Conservation (phyloP, 768 basidiomycete species). For the Amanita molliuscula region DNA sequence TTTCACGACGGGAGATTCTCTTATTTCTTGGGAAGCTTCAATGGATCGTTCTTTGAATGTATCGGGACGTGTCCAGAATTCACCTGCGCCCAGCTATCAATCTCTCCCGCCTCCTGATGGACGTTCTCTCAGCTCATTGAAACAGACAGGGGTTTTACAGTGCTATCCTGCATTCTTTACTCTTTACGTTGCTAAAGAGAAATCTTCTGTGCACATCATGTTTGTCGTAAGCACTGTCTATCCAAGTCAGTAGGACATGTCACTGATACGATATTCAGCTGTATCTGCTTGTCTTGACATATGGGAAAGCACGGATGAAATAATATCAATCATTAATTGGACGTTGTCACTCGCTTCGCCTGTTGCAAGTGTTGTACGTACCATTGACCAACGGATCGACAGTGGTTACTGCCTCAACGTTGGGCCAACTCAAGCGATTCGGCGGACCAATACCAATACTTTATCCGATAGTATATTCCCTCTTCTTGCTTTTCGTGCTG, state of each 20-base stretch:
- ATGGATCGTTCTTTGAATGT: constrained; percentile 49
- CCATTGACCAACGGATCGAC: constrained; percentile 28
- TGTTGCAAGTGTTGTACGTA: constrained; percentile 55
- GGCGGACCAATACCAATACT: constrained; percentile 75
- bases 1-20: constrained; percentile 30
- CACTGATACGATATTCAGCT: constrained; percentile 24
- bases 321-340: constrained; percentile 62
- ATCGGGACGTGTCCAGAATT: constrained; percentile 24
- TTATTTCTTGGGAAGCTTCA: constrained; percentile 66
- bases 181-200: constrained; percentile 66
- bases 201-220: constrained; percentile 62
- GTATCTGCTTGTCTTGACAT: constrained; percentile 64
- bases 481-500: constrained; percentile 51
- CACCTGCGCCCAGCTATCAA: constrained; percentile 43
- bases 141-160: constrained; percentile 72
- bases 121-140: constrained; percentile 50
- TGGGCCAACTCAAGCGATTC: constrained; percentile 46
- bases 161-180: constrained; percentile 72
- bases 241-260: background rate
- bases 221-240: constrained; percentile 42
- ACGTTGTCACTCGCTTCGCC: constrained; percentile 59
- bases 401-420: constrained; percentile 32
- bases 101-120: constrained; percentile 46
- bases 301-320: constrained; percentile 43
- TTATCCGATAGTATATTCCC: constrained; percentile 54